Evolutionary conservation across 1,139 yeast genomes (phyloP), one percentile per base, ranked within the genome.

Genomic region (Zhuliangozyma parablackwelliae): DNA sequence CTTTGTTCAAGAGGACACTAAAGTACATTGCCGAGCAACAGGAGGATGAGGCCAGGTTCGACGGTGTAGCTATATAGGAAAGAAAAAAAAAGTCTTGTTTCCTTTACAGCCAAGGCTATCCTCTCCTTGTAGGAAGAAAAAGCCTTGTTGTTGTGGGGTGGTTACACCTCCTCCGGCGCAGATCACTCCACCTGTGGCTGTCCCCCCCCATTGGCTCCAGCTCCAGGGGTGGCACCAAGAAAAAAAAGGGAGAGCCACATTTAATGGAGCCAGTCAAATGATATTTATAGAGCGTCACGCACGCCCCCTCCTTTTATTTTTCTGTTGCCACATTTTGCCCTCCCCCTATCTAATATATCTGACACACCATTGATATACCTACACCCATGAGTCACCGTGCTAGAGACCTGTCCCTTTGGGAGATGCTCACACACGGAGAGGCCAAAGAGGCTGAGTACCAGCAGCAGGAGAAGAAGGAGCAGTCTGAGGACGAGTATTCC

Each of bases 21-120:
- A 68, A 63, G 29, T 87, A 83, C 51, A 80, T 88, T 39, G 65
- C 66, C 27, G 75, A 74, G 24, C 95, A 87, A 54, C 78, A 80
- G 50, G 77, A 69, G 33, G 74, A 70, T 34, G 90, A 82, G 48
- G 80, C 75, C 26, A 64, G 84, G 45, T 82, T 84, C 56, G 74
- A 71, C 37, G 69, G 63, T 20, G 56, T 65, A 2, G 47, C 50
- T 23, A 53, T 54, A 21, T 21, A 21, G 23, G 7, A 21, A 21
- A n/a, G n/a, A n/a, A n/a, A n/a, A n/a, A n/a, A n/a, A n/a, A n/a
- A n/a, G n/a, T n/a, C n/a, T n/a, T n/a, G n/a, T n/a, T n/a, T n/a
- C n/a, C n/a, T n/a, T n/a, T n/a, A n/a, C n/a, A n/a, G n/a, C n/a
- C n/a, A n/a, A n/a, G n/a, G n/a, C n/a, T n/a, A n/a, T n/a, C n/a